Evolutionary conservation across 2,329 filamentous ascomycete genomes (phyloP), one percentile per base, ranked within the genome.

Genomic region (Colletotrichum higginsianum): DNA sequence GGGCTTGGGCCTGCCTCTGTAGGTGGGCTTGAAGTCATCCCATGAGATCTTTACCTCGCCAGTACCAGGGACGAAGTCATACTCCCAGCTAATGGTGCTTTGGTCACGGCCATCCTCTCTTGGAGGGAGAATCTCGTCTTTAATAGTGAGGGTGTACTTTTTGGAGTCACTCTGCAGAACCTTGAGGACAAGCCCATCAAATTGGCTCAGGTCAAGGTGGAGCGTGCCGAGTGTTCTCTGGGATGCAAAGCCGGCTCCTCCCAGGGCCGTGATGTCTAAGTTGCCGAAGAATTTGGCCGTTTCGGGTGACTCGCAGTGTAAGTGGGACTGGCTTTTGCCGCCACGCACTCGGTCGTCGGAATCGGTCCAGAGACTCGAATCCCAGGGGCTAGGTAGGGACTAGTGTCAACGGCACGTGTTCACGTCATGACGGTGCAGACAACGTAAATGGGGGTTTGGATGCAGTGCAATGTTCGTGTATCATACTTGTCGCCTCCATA

Each of bases 191-290:
- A 94, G 81, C 3, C 92, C 93, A 56, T 89, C 86, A 75, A 91
- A 92, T 13, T 75, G 77, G 1, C 87, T 87, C 9, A 96, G 81
- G 76, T 96, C 88, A 87, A 92, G 93, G 30, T 82, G 82, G 16
- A 86, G 81, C 49, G 87, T 82, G 9, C 90, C 88, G 49, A 85
- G 86, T 5, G 92, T 94, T 57, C 92, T 88, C 79, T 96, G 94
- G 5, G 91, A 94, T 12, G 94, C 94, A 78, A 97, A 96, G 6
- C 94, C 94, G 0, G 94, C 94, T 40, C 93, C 93, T 35, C 93
- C 93, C 0, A 96, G 89, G 0, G 93, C 90, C 64, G 86, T 87
- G 74, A 92, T 94, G 81, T 96, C 93, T 23, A 96, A 86, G 30
- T 85, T 84, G 2, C 94, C 94, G 74, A 89, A 82, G 82, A 95